Conservation (phyloP, 768 basidiomycete genomes). For the Suillus placidus region DNA sequence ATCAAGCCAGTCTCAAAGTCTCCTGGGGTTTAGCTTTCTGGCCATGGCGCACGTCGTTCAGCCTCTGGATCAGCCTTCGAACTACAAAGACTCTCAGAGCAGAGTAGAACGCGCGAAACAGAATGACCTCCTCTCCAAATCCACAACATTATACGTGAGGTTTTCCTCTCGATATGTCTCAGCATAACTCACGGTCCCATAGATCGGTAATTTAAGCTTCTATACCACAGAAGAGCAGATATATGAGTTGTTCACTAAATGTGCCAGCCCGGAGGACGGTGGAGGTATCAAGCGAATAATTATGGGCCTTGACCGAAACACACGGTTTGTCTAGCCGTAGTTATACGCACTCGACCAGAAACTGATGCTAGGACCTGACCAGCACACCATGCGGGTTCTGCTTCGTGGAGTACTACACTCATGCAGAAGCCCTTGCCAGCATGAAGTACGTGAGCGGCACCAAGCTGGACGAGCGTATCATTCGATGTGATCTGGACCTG, state of each 20-base stretch:
- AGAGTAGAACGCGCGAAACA: conserved; percentile 79
- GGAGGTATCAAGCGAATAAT: conserved; percentile 93
- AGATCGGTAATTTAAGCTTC: conserved; percentile 93
- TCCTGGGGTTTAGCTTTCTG: conserved; percentile 8
- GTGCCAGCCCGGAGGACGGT: conserved; percentile 81
- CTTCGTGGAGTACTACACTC: conserved; percentile 96
- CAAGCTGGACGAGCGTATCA: conserved; percentile 97
- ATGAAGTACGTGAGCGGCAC: conserved; percentile 97
- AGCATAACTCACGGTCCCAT: conserved; percentile 20
- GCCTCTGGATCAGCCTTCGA: conserved; percentile 89
- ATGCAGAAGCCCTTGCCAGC: conserved; percentile 88
- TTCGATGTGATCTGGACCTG: conserved; percentile 95
- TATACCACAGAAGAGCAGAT: conserved; percentile 97
- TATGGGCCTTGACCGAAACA: conserved; percentile 92
- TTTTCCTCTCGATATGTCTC: conserved; percentile 23
- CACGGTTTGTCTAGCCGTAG: conserved; percentile 53
- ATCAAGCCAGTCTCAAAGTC: not conserved
- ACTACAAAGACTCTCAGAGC: conserved; percentile 93
- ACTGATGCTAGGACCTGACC: conserved; percentile 18
- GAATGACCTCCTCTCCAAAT: conserved; percentile 78
- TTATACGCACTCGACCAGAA: conserved; percentile 1
- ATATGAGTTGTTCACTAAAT: conserved; percentile 91
- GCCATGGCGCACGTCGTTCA: conserved; percentile 85
- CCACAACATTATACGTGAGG: conserved; percentile 88
- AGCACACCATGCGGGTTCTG: conserved; percentile 95